These are phyloP conservation scores for Sisymbrium altissimum DNA, from an alignment of 345 rosid species.

Conservation along the genomic window DNA sequence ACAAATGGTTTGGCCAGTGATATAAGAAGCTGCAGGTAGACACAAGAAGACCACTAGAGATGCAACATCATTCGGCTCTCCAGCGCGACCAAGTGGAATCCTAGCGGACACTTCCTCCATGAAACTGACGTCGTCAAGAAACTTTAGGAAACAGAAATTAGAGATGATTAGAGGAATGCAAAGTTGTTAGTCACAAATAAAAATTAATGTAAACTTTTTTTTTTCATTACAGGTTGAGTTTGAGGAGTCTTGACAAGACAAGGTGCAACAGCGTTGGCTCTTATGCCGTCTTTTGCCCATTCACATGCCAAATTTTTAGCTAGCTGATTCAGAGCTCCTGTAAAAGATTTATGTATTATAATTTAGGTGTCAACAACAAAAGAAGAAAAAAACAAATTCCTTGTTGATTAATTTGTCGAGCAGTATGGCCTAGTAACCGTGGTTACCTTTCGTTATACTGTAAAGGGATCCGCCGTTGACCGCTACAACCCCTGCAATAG, in stretches of 20 bases:
- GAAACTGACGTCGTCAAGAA: neutral
- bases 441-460: too few species aligned
- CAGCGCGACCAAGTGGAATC: conserved; percentile 19
- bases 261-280: conserved; percentile 17
- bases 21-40: conserved; percentile 15
- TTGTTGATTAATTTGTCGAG: too few species aligned
- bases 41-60: conserved; percentile 8
- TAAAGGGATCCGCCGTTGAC: too few species aligned
- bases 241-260: neutral
- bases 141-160: neutral
- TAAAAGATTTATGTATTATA: too few species aligned
- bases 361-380: too few species aligned
- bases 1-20: conserved; percentile 27
- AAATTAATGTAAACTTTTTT: neutral
- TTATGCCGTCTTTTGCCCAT: conserved; percentile 21
- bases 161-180: neutral
- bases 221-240: neutral
- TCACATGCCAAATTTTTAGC: conserved; percentile 17
- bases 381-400: too few species aligned
- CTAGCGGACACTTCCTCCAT: neutral
- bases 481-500: too few species aligned
- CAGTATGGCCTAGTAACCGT: too few species aligned
- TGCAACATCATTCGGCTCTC: conserved; percentile 12
- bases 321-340: conserved; percentile 15
- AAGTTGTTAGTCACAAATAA: neutral